phyloP scores from a whole-genome alignment of 768 basidiomycete species.

The Psilocybe sp. region DNA sequence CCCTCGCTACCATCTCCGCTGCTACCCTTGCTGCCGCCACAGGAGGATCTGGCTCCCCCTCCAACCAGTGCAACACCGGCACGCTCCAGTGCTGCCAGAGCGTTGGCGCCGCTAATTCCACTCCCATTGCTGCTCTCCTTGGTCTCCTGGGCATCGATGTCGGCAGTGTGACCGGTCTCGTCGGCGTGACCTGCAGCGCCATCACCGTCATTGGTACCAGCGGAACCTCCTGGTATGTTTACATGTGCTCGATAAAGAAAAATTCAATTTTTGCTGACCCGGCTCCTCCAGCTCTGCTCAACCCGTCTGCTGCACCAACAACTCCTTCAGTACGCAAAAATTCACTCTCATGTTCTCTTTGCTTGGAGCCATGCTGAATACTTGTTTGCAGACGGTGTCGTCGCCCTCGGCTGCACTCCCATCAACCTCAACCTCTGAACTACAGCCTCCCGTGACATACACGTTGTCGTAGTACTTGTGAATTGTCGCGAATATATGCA shows the following conservation, averaged over 20 bases:
- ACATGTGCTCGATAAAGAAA: too few relatives aligned
- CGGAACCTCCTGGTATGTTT: conserved; percentile 14
- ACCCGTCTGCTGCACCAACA: conserved; percentile 19
- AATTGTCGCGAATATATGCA: too few relatives aligned
- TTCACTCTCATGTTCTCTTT: conserved; percentile 1
- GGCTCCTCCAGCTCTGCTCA: conserved; percentile 15
- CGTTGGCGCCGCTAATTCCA: conserved; percentile 11
- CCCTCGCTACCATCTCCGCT: conserved; percentile 16
- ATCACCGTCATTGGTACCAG: conserved; percentile 10
- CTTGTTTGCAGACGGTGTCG: conserved; percentile 6
- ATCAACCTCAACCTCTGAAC: conserved; percentile 17
- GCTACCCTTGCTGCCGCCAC: conserved; percentile 10
- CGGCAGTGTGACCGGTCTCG: conserved; percentile 10
- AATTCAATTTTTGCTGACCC: too few relatives aligned
- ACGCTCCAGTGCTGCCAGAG: conserved; percentile 18
- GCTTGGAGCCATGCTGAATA: neutral
- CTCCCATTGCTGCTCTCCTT: neutral
- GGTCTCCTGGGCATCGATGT: conserved; percentile 11
- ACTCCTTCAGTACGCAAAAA: conserved; percentile 12
- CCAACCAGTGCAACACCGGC: conserved; percentile 19
- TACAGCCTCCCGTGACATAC: too few relatives aligned
- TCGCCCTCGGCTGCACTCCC: conserved; percentile 17
- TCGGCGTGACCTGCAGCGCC: conserved; percentile 21
- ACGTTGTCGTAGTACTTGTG: too few relatives aligned
- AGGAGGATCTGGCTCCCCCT: neutral